These are phyloP conservation scores for Globisporangium lucens DNA, from an alignment of 352 stramenopile genomes.

Conservation along the genomic window DNA sequence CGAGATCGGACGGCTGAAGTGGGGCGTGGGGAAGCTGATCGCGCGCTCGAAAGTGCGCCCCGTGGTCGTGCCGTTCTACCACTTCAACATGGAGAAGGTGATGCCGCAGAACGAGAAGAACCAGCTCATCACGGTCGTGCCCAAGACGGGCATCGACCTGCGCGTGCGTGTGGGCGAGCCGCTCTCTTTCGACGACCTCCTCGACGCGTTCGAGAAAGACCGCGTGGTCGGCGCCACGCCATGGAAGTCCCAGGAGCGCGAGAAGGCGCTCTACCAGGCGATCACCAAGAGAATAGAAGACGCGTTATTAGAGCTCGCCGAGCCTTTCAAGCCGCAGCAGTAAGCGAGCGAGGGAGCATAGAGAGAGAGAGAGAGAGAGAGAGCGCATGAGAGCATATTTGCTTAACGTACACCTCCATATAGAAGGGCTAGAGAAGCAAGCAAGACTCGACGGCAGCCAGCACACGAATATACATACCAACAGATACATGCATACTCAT, in stretches of 20 bases:
- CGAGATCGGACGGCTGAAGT: constrained; percentile 83
- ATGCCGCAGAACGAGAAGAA: constrained; percentile 83
- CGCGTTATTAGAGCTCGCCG: constrained; percentile 58
- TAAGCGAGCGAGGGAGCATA: neutral
- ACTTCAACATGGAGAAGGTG: constrained; percentile 85
- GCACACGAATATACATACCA: neutral
- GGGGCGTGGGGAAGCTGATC: constrained; percentile 86
- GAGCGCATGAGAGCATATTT: neutral
- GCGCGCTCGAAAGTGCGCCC: constrained; percentile 59
- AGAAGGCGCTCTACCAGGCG: constrained; percentile 78
- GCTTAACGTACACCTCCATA: neutral
- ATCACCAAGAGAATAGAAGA: constrained; percentile 85
- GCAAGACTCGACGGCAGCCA: neutral
- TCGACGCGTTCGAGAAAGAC: constrained; percentile 51
- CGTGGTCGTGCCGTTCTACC: constrained; percentile 84
- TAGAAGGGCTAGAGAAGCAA: neutral
- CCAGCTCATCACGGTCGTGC: constrained; percentile 63
- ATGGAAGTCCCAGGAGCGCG: constrained; percentile 60
- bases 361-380: neutral
- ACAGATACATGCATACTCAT: constrained; percentile 5
- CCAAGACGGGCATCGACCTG: constrained; percentile 45
- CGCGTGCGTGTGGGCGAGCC: constrained; percentile 67
- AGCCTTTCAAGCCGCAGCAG: constrained; percentile 14
- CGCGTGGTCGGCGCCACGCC: constrained; percentile 40
- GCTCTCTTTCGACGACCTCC: constrained; percentile 81